A percentile compares a stretch with the other conserved stretches of the same genome.
phyloP scores from a whole-genome alignment of 192 early-diverging fungal genomes.

The Coemansia sp. region DNA sequence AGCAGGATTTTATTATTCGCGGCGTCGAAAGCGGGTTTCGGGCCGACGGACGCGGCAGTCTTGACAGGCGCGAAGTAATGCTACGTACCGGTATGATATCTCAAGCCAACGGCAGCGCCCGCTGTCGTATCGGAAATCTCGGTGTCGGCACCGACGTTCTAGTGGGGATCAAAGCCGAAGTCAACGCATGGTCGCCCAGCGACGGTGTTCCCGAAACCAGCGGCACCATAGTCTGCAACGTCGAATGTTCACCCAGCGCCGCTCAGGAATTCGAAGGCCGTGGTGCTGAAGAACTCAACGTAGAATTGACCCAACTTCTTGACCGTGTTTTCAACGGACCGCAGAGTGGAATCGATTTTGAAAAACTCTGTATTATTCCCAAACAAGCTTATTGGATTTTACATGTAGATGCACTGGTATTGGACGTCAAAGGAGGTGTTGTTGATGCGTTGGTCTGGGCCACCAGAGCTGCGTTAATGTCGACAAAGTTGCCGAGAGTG shows the following conservation, averaged over 20 bases:
- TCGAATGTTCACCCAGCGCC: constrained; percentile 90
- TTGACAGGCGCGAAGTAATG: constrained; percentile 73
- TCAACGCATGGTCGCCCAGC: constrained; percentile 62
- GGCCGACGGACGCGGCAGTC: constrained; percentile 80
- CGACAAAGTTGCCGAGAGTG: constrained; percentile 83
- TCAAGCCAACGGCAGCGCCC: constrained; percentile 88
- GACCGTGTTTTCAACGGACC: constrained; percentile 77
- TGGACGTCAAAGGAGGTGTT: constrained; percentile 87
- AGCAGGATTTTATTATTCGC: constrained; percentile 79
- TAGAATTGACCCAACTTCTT: constrained; percentile 80
- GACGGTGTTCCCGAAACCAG: constrained; percentile 62
- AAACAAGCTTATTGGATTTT: constrained; percentile 88
- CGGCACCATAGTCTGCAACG: constrained; percentile 76
- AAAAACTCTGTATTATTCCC: constrained; percentile 87
- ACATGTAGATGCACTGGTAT: constrained; percentile 85
- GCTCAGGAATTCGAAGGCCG: constrained; percentile 78
- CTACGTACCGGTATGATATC: constrained; percentile 87
- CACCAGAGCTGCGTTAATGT: constrained; percentile 81
- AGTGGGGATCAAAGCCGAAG: constrained; percentile 93
- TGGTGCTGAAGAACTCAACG: constrained; percentile 81
- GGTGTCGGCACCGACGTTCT: constrained; percentile 86
- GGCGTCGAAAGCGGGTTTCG: constrained; percentile 81
- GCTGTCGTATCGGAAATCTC: constrained; percentile 58
- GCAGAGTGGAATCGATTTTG: constrained; percentile 82
- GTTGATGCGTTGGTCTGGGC: constrained; percentile 86